Base-by-base conservation (phyloP, 495 filamentous ascomycete genomes). In the Lineolata rhizophorae region DNA sequence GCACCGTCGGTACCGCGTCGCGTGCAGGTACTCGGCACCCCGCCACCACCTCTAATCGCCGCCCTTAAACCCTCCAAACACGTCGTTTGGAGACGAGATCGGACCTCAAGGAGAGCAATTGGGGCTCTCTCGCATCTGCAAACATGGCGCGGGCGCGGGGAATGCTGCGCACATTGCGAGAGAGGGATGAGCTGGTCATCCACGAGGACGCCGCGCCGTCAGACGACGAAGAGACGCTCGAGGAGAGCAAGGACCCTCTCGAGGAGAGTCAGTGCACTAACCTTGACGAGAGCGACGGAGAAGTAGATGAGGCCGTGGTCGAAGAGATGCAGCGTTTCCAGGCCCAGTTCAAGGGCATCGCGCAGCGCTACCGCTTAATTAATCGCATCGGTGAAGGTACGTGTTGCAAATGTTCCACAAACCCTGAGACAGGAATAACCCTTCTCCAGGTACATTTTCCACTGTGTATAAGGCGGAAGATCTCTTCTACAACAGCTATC, bases 381-480 rank as follows among this genome's bases (percentile, higher is more conserved):
- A 93, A 94, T 56, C 73, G 84, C 31, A 95, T 99, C 42, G 87
- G 87, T 38, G 87, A 95, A 67, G 87, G 82, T 85, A 49, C 27
- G 20, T 27, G 11, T 33, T 33, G 9, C 13, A 8, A n/a, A 9
- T 18, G 9, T 8, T 20, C 9, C 13, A 18, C 30, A 18, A 32
- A 32, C 15, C 15, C 14, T 16, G 6, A 30, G 22, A 13, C 28
- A 8, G 6, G 5, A 30, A 18, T 14, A 11, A 16, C n/a, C 18
- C 30, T 30, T 16, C 10, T 36, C 15, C 35, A 52, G 79, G 83
- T 21, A 99, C 87, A 12, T 99, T 99, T 45, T 94, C 85, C 0
- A 94, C 85, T 8, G 87, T 99, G 0, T 99, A 95, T 56, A 95
- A 95, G 50, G 87, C 87, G 20, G 87, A 99, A 53, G 90, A 99